Percentiles rank a stretch among this genome's conserved stretches.
Evolutionary conservation across 2,329 filamentous ascomycete genomes (phyloP).

Genomic region (Phoma herbarum): DNA sequence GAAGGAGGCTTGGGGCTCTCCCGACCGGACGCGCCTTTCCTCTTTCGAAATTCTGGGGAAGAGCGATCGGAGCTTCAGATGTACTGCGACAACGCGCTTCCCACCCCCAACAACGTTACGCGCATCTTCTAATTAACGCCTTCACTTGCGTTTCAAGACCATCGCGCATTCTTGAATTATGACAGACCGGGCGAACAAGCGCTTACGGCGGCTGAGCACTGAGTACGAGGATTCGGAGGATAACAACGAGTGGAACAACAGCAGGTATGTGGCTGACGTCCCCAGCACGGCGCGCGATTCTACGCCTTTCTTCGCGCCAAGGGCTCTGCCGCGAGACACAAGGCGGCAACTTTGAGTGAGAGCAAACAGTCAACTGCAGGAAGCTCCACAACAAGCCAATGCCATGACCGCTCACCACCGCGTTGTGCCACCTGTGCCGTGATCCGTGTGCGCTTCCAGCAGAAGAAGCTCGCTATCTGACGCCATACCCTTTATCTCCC

Average conservation of each 20-base stretch:
- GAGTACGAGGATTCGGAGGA: slow-evolving; percentile 50
- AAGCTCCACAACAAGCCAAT: slow-evolving; percentile 19
- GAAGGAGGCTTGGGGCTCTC: too few relatives aligned
- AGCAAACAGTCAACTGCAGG: slow-evolving; percentile 21
- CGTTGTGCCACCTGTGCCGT: slow-evolving; percentile 31
- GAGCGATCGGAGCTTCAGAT: slow-evolving; percentile 12
- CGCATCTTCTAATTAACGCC: background rate
- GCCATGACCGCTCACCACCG: slow-evolving; percentile 31
- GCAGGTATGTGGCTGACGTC: slow-evolving; percentile 46
- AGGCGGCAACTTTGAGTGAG: slow-evolving; percentile 13
- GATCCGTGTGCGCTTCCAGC: slow-evolving; percentile 29
- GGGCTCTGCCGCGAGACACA: slow-evolving; percentile 30
- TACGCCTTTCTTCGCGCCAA: slow-evolving; percentile 31
- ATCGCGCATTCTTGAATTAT: slow-evolving; percentile 23
- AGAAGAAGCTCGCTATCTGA: slow-evolving; percentile 25
- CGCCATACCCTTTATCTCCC: slow-evolving; percentile 21
- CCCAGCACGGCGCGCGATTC: slow-evolving; percentile 27
- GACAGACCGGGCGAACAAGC: slow-evolving; percentile 49
- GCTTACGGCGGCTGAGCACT: slow-evolving; percentile 52
- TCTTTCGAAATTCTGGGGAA: slow-evolving; percentile 18
- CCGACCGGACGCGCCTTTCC: slow-evolving; percentile 20
- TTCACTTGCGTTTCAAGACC: background rate
- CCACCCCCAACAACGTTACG: slow-evolving; percentile 7
- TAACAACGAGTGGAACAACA: slow-evolving; percentile 34
- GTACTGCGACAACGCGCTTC: slow-evolving; percentile 15